Conservation (phyloP, 2,329 filamentous ascomycete species). For the Aureobasidium mangrovei region DNA sequence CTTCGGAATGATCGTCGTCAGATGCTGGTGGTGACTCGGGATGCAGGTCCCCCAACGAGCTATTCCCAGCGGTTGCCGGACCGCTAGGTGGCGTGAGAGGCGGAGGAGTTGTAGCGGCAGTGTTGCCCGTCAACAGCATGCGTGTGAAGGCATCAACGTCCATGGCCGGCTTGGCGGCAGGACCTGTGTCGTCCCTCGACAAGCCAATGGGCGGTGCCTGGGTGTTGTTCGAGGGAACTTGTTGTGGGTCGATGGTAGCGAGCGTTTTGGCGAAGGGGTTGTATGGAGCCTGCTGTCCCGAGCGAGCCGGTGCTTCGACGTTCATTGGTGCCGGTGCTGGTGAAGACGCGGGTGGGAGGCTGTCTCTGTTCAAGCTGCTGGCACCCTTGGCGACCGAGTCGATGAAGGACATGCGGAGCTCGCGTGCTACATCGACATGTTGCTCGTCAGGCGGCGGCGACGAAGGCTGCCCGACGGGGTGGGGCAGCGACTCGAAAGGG, state of each 20-base stretch:
- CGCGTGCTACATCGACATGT: not conserved
- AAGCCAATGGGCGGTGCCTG: not conserved
- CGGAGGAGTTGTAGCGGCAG: slow-evolving; percentile 24
- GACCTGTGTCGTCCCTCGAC: not conserved
- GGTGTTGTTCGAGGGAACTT: not conserved
- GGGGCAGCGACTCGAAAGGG: slow-evolving; percentile 6
- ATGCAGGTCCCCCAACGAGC: slow-evolving; percentile 33
- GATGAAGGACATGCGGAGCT: slow-evolving; percentile 9
- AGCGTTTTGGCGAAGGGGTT: slow-evolving; percentile 29
- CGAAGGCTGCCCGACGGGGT: slow-evolving; percentile 2
- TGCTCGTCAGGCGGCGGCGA: not conserved
- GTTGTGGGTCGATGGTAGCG: slow-evolving; percentile 22
- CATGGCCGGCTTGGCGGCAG: slow-evolving; percentile 35
- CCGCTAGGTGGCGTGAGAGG: slow-evolving; percentile 1
- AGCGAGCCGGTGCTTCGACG: not conserved
- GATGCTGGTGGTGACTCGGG: slow-evolving; percentile 48
- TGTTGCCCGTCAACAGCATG: slow-evolving; percentile 62
- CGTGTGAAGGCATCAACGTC: slow-evolving; percentile 71
- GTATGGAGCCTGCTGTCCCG: slow-evolving; percentile 22
- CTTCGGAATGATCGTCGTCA: slow-evolving; percentile 36
- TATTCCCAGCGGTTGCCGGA: slow-evolving; percentile 32
- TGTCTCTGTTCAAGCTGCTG: not conserved
- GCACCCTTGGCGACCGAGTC: slow-evolving; percentile 6
- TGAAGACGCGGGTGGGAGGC: not conserved
- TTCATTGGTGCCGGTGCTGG: not conserved